Percentiles rank a stretch among this genome's conserved stretches.
These are phyloP conservation scores for Claviceps capensis DNA, from an alignment of 2,329 filamentous ascomycete genomes.

Conservation along the genomic window DNA sequence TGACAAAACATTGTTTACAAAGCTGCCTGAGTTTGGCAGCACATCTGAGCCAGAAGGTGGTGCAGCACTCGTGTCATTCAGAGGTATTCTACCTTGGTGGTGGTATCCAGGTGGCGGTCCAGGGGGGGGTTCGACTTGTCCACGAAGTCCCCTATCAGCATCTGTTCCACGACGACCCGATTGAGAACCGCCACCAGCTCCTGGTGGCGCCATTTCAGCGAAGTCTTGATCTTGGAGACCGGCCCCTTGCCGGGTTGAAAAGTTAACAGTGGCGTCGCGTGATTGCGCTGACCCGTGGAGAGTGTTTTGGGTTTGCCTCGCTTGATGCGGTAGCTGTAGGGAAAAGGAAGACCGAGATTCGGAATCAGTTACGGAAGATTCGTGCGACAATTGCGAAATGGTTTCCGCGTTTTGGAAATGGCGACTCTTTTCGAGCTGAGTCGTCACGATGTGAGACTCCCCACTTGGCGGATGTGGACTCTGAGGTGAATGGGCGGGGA, in stretches of 20 bases:
- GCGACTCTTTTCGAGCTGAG: slow-evolving; percentile 20
- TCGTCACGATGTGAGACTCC: slow-evolving; percentile 21
- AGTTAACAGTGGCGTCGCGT: slow-evolving; percentile 15
- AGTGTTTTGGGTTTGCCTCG: slow-evolving; percentile 30
- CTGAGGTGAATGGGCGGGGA: slow-evolving; percentile 7
- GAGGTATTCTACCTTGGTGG: slow-evolving; percentile 33
- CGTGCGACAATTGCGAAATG: slow-evolving; percentile 47
- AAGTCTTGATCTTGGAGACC: slow-evolving; percentile 17
- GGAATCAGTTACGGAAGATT: slow-evolving; percentile 39
- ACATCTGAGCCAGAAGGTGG: slow-evolving; percentile 21
- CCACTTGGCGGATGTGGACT: slow-evolving; percentile 21
- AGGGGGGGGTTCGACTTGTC: slow-evolving; percentile 26
- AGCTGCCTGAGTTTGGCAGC: slow-evolving; percentile 23
- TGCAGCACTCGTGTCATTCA: slow-evolving; percentile 29
- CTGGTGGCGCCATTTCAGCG: slow-evolving; percentile 30
- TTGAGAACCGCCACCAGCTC: slow-evolving; percentile 26
- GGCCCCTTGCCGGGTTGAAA: not conserved
- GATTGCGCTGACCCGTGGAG: slow-evolving; percentile 23
- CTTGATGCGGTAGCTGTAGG: slow-evolving; percentile 31
- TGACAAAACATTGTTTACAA: slow-evolving; percentile 24
- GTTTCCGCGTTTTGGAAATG: slow-evolving; percentile 40
- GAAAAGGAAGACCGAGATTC: slow-evolving; percentile 28
- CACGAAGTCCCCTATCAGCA: slow-evolving; percentile 31
- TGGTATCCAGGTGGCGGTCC: slow-evolving; percentile 40
- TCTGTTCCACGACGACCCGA: slow-evolving; percentile 35